phyloP scores from a whole-genome alignment of 2,329 filamentous ascomycete genomes.

The Cryphonectria carpinicola region DNA sequence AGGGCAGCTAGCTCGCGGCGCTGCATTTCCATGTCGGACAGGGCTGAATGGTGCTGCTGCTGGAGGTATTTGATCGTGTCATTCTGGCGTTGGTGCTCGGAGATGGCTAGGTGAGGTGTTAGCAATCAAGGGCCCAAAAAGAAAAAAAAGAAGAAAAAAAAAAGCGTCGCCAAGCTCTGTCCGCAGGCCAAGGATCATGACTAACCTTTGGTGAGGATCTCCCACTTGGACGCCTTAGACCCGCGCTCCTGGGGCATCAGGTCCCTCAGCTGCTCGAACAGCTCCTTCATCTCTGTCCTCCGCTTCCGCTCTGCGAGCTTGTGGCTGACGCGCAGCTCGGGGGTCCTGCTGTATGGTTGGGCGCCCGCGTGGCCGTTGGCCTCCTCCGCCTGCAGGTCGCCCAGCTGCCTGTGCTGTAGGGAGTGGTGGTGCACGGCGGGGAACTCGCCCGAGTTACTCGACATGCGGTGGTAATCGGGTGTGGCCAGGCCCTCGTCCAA shows the following conservation, averaged over 20 bases:
- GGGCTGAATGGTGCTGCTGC: conserved; percentile 46
- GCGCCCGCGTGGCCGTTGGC: conserved; percentile 55
- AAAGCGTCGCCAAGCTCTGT: background rate
- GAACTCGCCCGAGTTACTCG: conserved; percentile 57
- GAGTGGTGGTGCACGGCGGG: conserved; percentile 72
- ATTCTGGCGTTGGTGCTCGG: conserved; percentile 60
- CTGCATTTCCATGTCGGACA: conserved; percentile 51
- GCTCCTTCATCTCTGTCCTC: conserved; percentile 84
- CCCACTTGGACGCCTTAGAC: conserved; percentile 87
- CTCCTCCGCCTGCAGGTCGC: conserved; percentile 66
- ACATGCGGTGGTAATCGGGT: conserved; percentile 52
- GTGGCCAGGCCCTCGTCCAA: conserved; percentile 63
- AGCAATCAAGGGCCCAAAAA: conserved; percentile 17
- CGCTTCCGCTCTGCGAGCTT: conserved; percentile 85
- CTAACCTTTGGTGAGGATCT: conserved; percentile 81
- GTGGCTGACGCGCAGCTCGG: conserved; percentile 80
- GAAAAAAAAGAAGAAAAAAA: no score
- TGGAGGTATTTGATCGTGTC: conserved; percentile 54
- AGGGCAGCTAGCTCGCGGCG: conserved; percentile 53
- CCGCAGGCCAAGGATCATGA: background rate
- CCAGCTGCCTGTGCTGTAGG: conserved; percentile 74
- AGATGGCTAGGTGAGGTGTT: conserved; percentile 53
- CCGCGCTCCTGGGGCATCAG: conserved; percentile 80
- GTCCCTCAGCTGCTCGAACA: conserved; percentile 80
- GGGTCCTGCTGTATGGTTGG: conserved; percentile 81